Conservation (phyloP, 306 rosid species). For the Cicer pinnatifidum region DNA sequence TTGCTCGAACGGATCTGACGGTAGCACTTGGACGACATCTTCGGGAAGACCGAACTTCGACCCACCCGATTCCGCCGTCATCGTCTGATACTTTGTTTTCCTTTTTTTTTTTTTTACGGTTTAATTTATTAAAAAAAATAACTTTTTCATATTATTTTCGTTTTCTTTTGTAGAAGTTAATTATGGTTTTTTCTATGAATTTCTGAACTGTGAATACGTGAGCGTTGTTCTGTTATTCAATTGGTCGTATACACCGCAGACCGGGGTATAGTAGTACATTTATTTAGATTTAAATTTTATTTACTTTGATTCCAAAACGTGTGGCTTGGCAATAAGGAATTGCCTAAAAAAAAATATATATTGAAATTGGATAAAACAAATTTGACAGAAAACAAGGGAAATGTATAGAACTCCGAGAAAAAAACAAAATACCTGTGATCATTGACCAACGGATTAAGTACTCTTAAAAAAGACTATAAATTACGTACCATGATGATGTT, state of each 20-base stretch:
- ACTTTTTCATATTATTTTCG: background rate
- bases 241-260: background rate
- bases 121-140: background rate
- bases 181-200: too few relatives aligned
- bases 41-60: slow-evolving; percentile 77
- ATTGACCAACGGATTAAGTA: too few relatives aligned
- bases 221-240: slow-evolving; percentile 3
- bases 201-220: background rate
- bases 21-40: slow-evolving; percentile 66
- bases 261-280: background rate
- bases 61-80: slow-evolving; percentile 63
- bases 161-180: background rate
- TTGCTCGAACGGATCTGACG: slow-evolving; percentile 93
- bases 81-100: background rate
- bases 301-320: too few relatives aligned
- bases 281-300: too few relatives aligned
- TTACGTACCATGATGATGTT: too few relatives aligned
- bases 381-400: too few relatives aligned
- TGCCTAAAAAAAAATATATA: too few relatives aligned
- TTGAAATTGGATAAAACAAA: too few relatives aligned
- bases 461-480: too few relatives aligned
- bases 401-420: too few relatives aligned
- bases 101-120: background rate
- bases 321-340: too few relatives aligned
- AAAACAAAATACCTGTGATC: too few relatives aligned